Evolutionary conservation across 768 basidiomycete genomes (phyloP), one percentile per base, ranked within the genome.

Genomic region (Hirschioporus abietinus): DNA sequence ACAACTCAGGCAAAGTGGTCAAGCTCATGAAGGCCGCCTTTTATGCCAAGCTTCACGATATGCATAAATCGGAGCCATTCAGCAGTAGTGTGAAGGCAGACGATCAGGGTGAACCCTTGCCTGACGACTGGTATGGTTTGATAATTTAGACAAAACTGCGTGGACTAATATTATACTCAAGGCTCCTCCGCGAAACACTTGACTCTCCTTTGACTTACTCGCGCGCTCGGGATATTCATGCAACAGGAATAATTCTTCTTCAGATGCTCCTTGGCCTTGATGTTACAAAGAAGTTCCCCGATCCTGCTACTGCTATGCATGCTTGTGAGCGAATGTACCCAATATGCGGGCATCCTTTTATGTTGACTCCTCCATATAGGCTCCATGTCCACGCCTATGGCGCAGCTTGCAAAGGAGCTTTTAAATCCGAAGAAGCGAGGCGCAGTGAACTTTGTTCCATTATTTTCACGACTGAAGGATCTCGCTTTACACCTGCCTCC

Each of bases 201-300:
- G 90, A 93, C 52, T 90, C 91, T 26, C 88, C 89, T 0, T 80
- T 93, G n/a, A 72, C 84, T 0, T 95, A 95, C 74, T 90, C 91
- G 9, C 86, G 83, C 57, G 81, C 86, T 58, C 84, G 95, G 30
- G 95, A 97, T 71, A 88, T 96, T 10, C 94, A 95, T 77, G 83
- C 86, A 59, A 86, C 88, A 0, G 95, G 92, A 0, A 83, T 96
- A 26, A 82, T 94, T 1, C 78, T 95, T 52, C 71, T 95, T 64
- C 92, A 96, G 76, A 93, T 96, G 92, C 76, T 96, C 15, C 77
- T 88, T n/a, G 95, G 95, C 0, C 76, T 87, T 64, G 85, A 91
- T 69, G 88, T 91, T 9, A 83, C 82, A 65, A 80, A 79, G 68
- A 18, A 35, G 34, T 65, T 70, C 64, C 60, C 23, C 34, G 52